Conservation (phyloP, 345 rosid genomes). For the Aquilaria malaccensis region DNA sequence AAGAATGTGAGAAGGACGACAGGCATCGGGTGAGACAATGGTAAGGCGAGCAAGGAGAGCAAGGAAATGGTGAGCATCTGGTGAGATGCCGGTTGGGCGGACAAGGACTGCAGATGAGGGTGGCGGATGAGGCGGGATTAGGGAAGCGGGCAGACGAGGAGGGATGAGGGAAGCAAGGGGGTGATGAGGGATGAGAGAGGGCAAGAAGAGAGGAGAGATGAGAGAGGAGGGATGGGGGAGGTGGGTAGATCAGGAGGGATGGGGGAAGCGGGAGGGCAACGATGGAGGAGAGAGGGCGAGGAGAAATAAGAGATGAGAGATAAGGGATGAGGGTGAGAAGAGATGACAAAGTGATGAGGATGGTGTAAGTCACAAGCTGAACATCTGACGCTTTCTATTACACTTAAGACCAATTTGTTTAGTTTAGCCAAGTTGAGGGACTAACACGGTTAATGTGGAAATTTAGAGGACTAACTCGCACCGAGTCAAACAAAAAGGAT, state of each 20-base stretch:
- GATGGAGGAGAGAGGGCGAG: neutral
- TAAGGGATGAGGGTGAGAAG: neutral
- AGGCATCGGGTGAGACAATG: too few species aligned
- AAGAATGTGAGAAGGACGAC: too few species aligned
- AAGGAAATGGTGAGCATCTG: too few species aligned
- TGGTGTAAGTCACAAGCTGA: neutral
- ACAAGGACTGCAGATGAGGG: neutral
- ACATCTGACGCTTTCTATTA: too few species aligned
- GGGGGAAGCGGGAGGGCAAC: too few species aligned
- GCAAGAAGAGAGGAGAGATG: neutral
- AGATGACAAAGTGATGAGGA: neutral
- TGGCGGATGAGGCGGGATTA: neutral
- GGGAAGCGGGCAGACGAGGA: conserved; percentile 17
- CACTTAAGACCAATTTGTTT: too few species aligned
- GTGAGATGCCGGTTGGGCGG: too few species aligned
- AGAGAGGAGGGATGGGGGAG: neutral
- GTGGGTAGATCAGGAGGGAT: neutral
- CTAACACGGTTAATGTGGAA: too few species aligned
- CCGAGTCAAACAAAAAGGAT: too few species aligned
- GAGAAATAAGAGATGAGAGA: neutral
- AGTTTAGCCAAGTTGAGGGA: too few species aligned
- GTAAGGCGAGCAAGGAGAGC: too few species aligned
- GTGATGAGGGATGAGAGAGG: conserved; percentile 1
- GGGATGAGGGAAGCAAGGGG: conserved; percentile 19
- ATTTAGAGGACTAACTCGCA: too few species aligned